These are phyloP conservation scores for Hydrangea macrophylla DNA, from an alignment of 148 eudicot genomes.

Conservation along the genomic window DNA sequence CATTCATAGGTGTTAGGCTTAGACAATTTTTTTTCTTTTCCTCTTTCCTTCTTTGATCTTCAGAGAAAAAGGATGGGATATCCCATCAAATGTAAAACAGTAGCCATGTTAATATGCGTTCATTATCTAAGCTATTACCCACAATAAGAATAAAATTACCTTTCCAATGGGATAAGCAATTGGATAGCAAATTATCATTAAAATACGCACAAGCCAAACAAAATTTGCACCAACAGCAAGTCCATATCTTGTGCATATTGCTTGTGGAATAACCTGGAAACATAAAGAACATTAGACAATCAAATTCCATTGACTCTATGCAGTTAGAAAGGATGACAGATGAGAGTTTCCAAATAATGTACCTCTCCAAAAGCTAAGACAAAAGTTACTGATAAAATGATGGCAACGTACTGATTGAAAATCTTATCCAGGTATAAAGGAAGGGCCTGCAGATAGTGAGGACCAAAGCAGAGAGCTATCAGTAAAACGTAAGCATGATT, in stretches of 20 bases:
- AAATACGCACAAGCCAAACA: conserved; percentile 78
- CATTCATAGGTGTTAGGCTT: neutral
- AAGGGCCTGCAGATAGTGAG: conserved; percentile 71
- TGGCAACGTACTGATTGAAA: conserved; percentile 87
- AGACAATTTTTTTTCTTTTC: neutral
- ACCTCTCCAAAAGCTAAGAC: conserved; percentile 97
- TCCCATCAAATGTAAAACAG: neutral
- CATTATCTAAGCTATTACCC: neutral
- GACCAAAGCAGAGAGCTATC: conserved; percentile 12
- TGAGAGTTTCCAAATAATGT: neutral
- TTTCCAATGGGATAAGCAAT: conserved; percentile 91
- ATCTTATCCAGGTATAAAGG: conserved; percentile 91
- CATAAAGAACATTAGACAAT: conserved; percentile 5
- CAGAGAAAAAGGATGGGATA: neutral
- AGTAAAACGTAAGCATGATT: neutral
- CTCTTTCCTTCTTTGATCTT: neutral
- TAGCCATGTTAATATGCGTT: too few species aligned
- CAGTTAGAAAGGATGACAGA: neutral
- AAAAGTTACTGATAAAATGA: conserved; percentile 90
- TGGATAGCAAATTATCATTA: conserved; percentile 85
- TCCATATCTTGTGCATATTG: conserved; percentile 88
- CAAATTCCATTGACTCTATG: neutral
- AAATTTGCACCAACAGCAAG: conserved; percentile 93
- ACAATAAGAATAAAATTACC: conserved; percentile 33
- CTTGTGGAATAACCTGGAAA: conserved; percentile 93